Conservation (phyloP, 1,139 yeast species). For the Hansenula lynferdii region DNA sequence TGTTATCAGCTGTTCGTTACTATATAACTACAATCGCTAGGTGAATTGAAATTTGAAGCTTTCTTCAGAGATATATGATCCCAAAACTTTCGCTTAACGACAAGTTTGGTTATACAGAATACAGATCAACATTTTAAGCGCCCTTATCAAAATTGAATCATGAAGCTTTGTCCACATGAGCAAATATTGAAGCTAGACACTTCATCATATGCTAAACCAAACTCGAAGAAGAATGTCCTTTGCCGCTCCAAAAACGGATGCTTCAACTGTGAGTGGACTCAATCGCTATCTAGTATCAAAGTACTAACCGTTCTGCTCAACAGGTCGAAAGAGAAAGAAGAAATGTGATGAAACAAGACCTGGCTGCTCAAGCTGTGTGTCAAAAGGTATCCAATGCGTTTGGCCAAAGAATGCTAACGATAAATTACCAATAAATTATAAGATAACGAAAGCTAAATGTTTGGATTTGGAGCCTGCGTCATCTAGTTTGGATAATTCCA, state of each 20-base stretch:
- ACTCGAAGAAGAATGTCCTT: not conserved
- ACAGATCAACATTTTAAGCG: too few species aligned
- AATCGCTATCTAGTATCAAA: too few species aligned
- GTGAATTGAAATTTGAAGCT: too few species aligned
- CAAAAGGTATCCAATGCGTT: slow-evolving; percentile 34
- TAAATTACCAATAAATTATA: slow-evolving; percentile 27
- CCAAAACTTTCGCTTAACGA: too few species aligned
- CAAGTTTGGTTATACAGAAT: too few species aligned
- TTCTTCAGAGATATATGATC: too few species aligned
- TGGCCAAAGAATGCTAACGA: slow-evolving; percentile 34
- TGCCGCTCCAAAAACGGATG: slow-evolving; percentile 39
- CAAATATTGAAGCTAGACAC: slow-evolving; percentile 3
- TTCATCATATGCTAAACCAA: not conserved
- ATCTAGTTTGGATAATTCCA: too few species aligned
- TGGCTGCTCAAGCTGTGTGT: slow-evolving; percentile 33
- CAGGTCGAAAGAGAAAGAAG: slow-evolving; percentile 39
- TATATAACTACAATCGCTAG: too few species aligned
- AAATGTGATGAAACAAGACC: slow-evolving; percentile 43
- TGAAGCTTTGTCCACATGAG: slow-evolving; percentile 4
- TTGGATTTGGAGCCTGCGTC: too few species aligned
- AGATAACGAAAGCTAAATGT: slow-evolving; percentile 5
- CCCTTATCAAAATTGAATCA: too few species aligned
- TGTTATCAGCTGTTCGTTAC: too few species aligned
- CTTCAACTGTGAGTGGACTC: slow-evolving; percentile 31
- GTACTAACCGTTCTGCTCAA: too few species aligned